Conservation (phyloP, 164 flowering plant genomes). For the Macadamia integrifolia region DNA sequence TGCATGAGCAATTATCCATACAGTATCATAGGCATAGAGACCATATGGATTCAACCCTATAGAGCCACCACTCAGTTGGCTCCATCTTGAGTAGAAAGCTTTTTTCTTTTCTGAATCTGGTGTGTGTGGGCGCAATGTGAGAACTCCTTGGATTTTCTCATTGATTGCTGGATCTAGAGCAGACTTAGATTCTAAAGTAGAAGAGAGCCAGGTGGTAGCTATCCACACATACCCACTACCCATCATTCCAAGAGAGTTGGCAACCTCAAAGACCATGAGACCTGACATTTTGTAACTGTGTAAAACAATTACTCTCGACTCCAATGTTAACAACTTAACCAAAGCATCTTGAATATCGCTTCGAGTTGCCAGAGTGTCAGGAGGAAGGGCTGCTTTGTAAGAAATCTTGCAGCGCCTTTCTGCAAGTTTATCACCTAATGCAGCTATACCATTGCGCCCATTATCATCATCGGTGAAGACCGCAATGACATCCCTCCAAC, state of each 20-base stretch:
- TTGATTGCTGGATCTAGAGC: neutral
- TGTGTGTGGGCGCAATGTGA: neutral
- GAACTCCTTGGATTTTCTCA: neutral
- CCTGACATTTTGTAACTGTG: constrained; percentile 5
- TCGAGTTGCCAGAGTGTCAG: constrained; percentile 6
- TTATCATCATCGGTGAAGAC: constrained; percentile 19
- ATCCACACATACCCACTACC: neutral
- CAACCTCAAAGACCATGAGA: neutral
- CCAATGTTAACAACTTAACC: neutral
- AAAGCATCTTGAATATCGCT: constrained; percentile 11
- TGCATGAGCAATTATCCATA: constrained; percentile 23
- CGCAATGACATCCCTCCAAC: constrained; percentile 22
- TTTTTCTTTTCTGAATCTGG: neutral
- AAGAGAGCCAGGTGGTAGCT: neutral
- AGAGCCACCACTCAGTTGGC: constrained; percentile 11
- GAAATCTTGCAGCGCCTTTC: constrained; percentile 17
- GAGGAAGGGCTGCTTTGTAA: constrained; percentile 20
- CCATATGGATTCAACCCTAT: constrained; percentile 21
- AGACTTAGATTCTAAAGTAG: neutral
- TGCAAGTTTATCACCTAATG: constrained; percentile 22
- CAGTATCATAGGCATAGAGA: constrained; percentile 26
- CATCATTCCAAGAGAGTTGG: constrained; percentile 2
- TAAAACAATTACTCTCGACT: neutral
- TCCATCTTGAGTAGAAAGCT: constrained; percentile 16
- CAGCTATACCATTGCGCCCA: constrained; percentile 20